phyloP scores from a whole-genome alignment of 2,329 filamentous ascomycete genomes.

The Thelonectria rubi region DNA sequence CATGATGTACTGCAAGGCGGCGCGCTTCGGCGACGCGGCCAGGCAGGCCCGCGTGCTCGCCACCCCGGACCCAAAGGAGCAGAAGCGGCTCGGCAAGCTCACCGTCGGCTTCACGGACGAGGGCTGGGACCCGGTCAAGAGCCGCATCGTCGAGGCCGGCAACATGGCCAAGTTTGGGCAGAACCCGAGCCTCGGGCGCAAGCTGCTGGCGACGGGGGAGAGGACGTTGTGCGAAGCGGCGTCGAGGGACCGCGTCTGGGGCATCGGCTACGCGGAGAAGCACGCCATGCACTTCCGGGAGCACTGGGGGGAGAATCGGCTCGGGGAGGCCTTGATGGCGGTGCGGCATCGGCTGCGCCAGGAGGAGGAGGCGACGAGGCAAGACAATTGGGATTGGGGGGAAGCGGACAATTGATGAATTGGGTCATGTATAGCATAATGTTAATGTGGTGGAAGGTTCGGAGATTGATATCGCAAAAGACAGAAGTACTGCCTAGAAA shows the following conservation, averaged over 20 bases:
- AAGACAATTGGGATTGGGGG: background rate
- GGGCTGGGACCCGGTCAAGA: slow-evolving; percentile 47
- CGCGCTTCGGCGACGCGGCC: slow-evolving; percentile 43
- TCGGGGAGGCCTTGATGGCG: background rate
- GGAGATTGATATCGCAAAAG: too few relatives aligned
- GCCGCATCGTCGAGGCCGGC: slow-evolving; percentile 43
- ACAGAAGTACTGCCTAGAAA: too few relatives aligned
- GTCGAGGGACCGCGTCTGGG: slow-evolving; percentile 37
- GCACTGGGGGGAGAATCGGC: slow-evolving; percentile 1
- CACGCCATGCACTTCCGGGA: background rate
- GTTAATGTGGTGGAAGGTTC: too few relatives aligned
- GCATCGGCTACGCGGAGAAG: background rate
- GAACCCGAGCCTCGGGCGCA: slow-evolving; percentile 40
- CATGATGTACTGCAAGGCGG: slow-evolving; percentile 48
- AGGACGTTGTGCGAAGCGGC: slow-evolving; percentile 45
- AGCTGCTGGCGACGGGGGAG: slow-evolving; percentile 45
- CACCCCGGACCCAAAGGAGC: slow-evolving; percentile 40
- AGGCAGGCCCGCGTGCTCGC: slow-evolving; percentile 39
- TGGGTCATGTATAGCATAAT: too few relatives aligned
- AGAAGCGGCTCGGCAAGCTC: slow-evolving; percentile 43
- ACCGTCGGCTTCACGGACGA: slow-evolving; percentile 41
- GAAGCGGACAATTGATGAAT: background rate
- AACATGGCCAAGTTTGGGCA: slow-evolving; percentile 48
- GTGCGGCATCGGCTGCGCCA: background rate
- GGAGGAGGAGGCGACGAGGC: background rate